phyloP scores from a whole-genome alignment of 2,329 filamentous ascomycete genomes.

The Aspergillus sp. region DNA sequence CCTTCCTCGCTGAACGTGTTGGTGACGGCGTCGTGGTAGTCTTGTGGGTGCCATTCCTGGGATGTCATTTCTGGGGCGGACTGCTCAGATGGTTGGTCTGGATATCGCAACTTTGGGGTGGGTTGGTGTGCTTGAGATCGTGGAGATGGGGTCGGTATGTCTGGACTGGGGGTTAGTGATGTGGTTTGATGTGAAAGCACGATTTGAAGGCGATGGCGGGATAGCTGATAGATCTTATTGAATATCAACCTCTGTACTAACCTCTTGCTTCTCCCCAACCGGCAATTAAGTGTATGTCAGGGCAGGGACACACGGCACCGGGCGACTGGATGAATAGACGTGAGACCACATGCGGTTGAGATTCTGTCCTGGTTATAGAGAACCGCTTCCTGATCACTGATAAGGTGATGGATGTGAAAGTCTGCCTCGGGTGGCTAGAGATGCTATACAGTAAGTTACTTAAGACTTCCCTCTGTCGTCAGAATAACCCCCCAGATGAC shows the following conservation, averaged over 20 bases:
- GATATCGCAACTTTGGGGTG: neutral
- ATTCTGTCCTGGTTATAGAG: neutral
- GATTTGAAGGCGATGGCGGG: too few relatives aligned
- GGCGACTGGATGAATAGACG: neutral
- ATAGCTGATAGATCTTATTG: neutral
- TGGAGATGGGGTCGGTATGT: neutral
- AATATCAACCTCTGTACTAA: neutral
- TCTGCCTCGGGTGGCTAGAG: neutral
- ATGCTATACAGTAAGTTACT: neutral
- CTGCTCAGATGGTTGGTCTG: neutral
- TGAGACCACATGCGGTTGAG: neutral
- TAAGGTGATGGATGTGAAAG: neutral
- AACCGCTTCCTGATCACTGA: neutral
- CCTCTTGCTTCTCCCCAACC: too few relatives aligned
- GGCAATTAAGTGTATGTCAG: neutral
- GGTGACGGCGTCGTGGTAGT: slow-evolving; percentile 23
- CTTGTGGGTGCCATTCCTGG: slow-evolving; percentile 23
- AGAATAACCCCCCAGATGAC: neutral
- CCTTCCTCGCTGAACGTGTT: slow-evolving; percentile 24
- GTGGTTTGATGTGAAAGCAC: too few relatives aligned
- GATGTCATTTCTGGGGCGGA: slow-evolving; percentile 17
- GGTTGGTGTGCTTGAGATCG: neutral
- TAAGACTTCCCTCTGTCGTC: neutral
- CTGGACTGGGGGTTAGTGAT: neutral
- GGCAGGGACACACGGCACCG: neutral